Evolutionary conservation across 352 stramenopile genomes (phyloP).

Genomic region (Globisporangium polare): DNA sequence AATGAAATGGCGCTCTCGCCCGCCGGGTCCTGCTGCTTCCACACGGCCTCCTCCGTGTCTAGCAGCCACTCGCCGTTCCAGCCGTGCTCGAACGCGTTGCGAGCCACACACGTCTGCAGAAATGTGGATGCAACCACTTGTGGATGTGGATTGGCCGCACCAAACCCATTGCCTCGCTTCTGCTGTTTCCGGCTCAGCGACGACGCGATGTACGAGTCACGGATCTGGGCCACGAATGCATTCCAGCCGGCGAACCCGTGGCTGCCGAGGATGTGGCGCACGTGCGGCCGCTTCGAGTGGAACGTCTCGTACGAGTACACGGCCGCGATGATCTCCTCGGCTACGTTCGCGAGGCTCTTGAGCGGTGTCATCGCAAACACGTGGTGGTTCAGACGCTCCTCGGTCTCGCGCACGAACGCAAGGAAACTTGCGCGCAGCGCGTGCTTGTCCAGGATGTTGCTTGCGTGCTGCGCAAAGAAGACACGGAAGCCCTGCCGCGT

Average conservation of each 20-base stretch:
- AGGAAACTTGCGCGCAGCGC: conserved; percentile 44
- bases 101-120: conserved; percentile 12
- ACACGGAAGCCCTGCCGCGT: conserved; percentile 35
- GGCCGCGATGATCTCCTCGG: conserved; percentile 58
- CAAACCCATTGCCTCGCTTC: background rate
- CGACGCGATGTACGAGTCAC: conserved; percentile 47
- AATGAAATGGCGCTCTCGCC: conserved; percentile 28
- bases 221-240: conserved; percentile 58
- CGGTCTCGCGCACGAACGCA: conserved; percentile 32
- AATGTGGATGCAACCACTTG: background rate
- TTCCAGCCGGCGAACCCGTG: conserved; percentile 55
- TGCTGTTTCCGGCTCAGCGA: background rate
- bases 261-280: conserved; percentile 46
- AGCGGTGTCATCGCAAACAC: conserved; percentile 41
- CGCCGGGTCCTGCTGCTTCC: conserved; percentile 23
- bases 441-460: conserved; percentile 35
- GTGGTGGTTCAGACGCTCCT: conserved; percentile 41
- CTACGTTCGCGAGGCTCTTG: conserved; percentile 34
- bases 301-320: conserved; percentile 58
- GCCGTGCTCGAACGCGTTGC: conserved; percentile 28
- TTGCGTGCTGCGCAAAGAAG: conserved; percentile 40
- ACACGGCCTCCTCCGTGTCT: conserved; percentile 39
- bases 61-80: conserved; percentile 59
- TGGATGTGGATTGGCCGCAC: no score
- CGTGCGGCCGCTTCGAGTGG: conserved; percentile 31